These are phyloP conservation scores for Cryptosporidium xiaoi DNA, from an alignment of 169 alveolate genomes.

Conservation along the genomic window DNA sequence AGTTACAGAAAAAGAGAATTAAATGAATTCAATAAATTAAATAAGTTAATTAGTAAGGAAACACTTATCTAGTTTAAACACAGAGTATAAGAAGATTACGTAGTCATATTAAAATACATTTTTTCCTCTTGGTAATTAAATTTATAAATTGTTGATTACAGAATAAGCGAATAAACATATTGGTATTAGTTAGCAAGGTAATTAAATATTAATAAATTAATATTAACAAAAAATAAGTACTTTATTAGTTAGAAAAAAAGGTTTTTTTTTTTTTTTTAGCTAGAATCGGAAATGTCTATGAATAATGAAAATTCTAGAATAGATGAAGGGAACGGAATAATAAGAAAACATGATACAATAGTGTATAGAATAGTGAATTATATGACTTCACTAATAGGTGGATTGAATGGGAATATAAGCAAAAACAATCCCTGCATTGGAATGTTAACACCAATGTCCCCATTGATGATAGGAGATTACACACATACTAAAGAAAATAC, in stretches of 20 bases:
- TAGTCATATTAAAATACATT: too few relatives aligned
- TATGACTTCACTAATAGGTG: conserved; percentile 69
- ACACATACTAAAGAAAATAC: conserved; percentile 14
- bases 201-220: too few relatives aligned
- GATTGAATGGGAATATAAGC: conserved; percentile 42
- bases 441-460: conserved; percentile 63
- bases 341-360: conserved; percentile 16
- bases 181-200: too few relatives aligned
- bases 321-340: neutral
- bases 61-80: neutral
- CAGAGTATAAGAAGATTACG: neutral
- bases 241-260: too few relatives aligned
- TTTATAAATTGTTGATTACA: too few relatives aligned
- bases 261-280: too few relatives aligned
- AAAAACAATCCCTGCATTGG: conserved; percentile 67
- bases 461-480: conserved; percentile 35
- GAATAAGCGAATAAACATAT: too few relatives aligned
- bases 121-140: too few relatives aligned
- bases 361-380: conserved; percentile 56
- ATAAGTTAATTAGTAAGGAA: neutral
- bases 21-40: neutral
- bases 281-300: conserved; percentile 1
- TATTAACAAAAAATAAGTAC: too few relatives aligned
- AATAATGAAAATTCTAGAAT: conserved; percentile 51
- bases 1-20: neutral